Percentiles rank a stretch among this genome's conserved stretches.
These are phyloP conservation scores for Cerrena zonata DNA, from an alignment of 1,284 basidiomycete species.

Conservation along the genomic window DNA sequence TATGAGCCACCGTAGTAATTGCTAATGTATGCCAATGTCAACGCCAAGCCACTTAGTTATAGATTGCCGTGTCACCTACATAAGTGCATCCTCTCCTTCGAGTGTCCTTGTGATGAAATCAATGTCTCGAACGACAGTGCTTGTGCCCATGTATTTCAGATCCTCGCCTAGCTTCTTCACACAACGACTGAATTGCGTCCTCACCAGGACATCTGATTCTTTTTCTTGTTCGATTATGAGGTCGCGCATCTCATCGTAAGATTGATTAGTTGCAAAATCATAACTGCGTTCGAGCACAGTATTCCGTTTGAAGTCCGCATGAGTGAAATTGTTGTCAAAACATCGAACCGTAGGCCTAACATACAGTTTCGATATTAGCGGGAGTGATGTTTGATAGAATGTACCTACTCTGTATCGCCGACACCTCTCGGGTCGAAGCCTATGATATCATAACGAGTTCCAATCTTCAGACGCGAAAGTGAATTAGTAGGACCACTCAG, in stretches of 20 bases:
- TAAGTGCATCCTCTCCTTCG: conserved; percentile 36
- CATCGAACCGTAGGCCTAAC: conserved; percentile 1
- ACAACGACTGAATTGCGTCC: conserved; percentile 2
- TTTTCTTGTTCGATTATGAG: not conserved
- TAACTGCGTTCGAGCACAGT: conserved; percentile 5
- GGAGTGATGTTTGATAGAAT: not conserved
- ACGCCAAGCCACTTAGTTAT: not conserved
- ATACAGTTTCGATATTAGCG: not conserved
- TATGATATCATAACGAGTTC: conserved; percentile 34
- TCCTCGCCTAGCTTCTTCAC: conserved; percentile 2
- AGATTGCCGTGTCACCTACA: conserved; percentile 35
- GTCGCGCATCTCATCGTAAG: not conserved
- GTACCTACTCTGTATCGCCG: conserved; percentile 17
- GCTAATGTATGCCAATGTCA: conserved; percentile 4
- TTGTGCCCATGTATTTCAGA: conserved; percentile 4
- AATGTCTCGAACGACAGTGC: conserved; percentile 15
- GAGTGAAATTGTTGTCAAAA: not conserved
- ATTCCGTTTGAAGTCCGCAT: conserved; percentile 1
- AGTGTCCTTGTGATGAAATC: conserved; percentile 35
- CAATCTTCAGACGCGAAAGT: conserved; percentile 15
- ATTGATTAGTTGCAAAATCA: conserved; percentile 3
- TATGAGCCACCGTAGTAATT: conserved; percentile 25
- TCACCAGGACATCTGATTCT: conserved; percentile 1
- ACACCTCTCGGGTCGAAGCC: conserved; percentile 42
- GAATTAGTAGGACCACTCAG: not conserved